Base-by-base conservation (phyloP, 805 yeast species). In the Candida andamanensis region DNA sequence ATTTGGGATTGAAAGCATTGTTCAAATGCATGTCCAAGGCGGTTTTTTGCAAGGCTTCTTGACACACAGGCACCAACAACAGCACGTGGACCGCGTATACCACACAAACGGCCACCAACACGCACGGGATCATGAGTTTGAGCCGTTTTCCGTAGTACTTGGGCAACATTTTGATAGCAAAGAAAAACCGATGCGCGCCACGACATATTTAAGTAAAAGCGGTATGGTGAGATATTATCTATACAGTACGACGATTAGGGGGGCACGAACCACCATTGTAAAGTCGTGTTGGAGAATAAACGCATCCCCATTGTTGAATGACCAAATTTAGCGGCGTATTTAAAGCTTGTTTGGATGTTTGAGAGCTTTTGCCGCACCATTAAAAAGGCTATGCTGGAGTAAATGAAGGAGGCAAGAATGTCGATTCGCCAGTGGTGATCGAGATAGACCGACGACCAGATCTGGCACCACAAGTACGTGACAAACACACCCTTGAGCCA, bases 371-470 rank as follows among this genome's bases (percentile, higher is more conserved):
- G 32, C 17, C 36, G 29, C 4, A 36, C 25, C 10, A 41, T 15
- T 6, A 40, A 28, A 24, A 38, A 46, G 30, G 40, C 38, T 6
- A 39, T 4, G 3, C 31, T 32, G 4, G 44, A 37, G 55, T 80
- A 80, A 3, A 60, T 19, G 47, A 74, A 51, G 6, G 85, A 85
- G 11, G 62, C 60, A 23, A 78, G 52, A 32, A 79, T 55, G 48
- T 80, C 86, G 21, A 78, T 52, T 37, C 84, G 63, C 70, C 79
- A 80, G 52, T 80, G 87, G 52, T 79, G 86, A 49, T 79, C 85
- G 36, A 80, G 52, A 45, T 80, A 80, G 58, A 80, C 75, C 3
- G 85, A 76, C 15, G 84, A 75, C 85, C 85, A 80, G 82, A 85
- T 78, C 49, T 79, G 85, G 20, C 75, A 47, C 2, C 62, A 36